Evolutionary conservation across 352 stramenopile species (phyloP), one percentile per base, ranked within the genome.

Genomic region (Chrysophaeum taylorii): DNA sequence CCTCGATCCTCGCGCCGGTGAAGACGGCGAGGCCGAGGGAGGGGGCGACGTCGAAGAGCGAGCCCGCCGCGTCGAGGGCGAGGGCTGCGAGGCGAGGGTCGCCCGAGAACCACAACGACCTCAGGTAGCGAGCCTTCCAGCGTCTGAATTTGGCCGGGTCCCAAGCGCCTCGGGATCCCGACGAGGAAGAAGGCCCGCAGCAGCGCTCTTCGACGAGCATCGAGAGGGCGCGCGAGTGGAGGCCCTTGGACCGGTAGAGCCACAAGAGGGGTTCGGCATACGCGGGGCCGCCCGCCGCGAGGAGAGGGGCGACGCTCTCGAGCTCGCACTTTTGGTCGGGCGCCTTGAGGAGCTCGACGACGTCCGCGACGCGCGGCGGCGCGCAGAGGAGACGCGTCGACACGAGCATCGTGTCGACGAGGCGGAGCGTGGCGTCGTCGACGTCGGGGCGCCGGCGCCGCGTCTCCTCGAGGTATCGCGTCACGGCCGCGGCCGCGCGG

Each of bases 201-300:
- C 61, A 21, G 25, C 48, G 29, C 31, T 64, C 57, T 39, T 72
- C 71, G 0, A 61, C 68, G 25, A 67, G 64, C 16, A 76, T 45
- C 25, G 71, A 45, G 45, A 81, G 63, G 14, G 70, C 73, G 25
- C 73, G 68, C 50, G 74, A 43, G 31, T 81, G 76, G 29, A 71
- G 42, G 0, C 71, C 71, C 54, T 75, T 79, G 39, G 62, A 63
- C 27, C 72, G 64, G 60, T 81, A 78, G 4, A 81, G 76, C 71
- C 76, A 81, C 25, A 81, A 71, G 31, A 81, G 57, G 23, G 70
- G 57, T 36, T 81, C 76, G 12, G 72, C 66, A 53, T 70, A 78
- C 25, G 57, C 29, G 43, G 70, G 45, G 1, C 73, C 73, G 37
- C 64, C 64, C 4, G 73, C 70, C n/a, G 73, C 73, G 31, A 75